Base-by-base conservation (phyloP, 148 eudicot genomes). In the Polygonum aviculare region DNA sequence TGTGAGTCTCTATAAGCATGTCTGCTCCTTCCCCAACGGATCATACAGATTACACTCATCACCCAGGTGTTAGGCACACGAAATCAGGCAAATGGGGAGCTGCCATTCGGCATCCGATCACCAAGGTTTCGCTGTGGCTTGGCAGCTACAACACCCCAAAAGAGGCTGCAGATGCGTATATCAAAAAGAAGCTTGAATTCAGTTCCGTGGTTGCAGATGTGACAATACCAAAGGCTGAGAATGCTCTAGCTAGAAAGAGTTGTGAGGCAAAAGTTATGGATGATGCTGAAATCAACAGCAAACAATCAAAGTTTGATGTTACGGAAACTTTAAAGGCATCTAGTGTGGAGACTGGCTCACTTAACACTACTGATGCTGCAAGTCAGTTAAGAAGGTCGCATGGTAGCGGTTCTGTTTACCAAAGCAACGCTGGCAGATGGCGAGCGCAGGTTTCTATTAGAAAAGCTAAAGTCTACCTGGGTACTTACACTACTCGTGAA, bases 31-130 rank as follows among this genome's bases (percentile, higher is more conserved):
- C 57, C 19, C 57, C 18, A 51, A 51, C 57, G 18, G 4, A 62
- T 26, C 33, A 19, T 48, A 35, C 15, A 39, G 75, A 47, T 3
- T 5, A 12, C 40, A 21, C 21, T 31, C 14, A 52, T 45, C 63
- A 57, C 76, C 74, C 16, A 21, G 85, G 79, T 10, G 85, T 83
- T 36, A 44, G 3, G 41, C 60, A 7, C 52, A 51, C 76, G 45
- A 78, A 73, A 48, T 80, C 83, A 7, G 85, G 83, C 73, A 83
- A 75, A 59, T 80, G 83, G 83, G 74, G 60, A 9, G 79, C 77
- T 36, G 57, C 69, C 41, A 72, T 83, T 65, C 67, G 48, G 52
- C 51, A 77, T 45, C 83, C 83, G 15, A 69, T 50, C 10, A 72
- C 78, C 0, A 33, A 70, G 39, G 77, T 35, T 18, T 22, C 72